A percentile compares a stretch with the other conserved stretches of the same genome.
These are phyloP conservation scores for Millerozyma miso DNA, from an alignment of 805 yeast genomes.

Conservation along the genomic window DNA sequence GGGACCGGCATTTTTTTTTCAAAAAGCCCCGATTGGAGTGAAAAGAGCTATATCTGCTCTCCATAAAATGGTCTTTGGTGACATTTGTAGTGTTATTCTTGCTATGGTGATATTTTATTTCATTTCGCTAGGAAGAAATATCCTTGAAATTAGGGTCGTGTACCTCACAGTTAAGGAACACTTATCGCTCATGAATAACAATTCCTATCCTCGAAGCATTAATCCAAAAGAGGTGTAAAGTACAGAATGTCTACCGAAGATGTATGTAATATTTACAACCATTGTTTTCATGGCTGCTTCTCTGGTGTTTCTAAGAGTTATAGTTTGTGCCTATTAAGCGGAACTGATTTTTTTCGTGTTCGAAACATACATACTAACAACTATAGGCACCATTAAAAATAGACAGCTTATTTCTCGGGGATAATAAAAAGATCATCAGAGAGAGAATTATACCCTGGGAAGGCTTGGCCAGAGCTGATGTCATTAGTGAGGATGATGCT, in stretches of 20 bases:
- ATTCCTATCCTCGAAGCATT: neutral
- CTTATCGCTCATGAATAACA: neutral
- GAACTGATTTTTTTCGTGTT: no score
- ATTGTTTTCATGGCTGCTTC: no score
- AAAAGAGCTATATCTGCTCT: no score
- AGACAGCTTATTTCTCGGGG: constrained; percentile 65
- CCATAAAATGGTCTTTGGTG: no score
- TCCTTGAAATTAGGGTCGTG: neutral
- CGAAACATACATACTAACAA: neutral
- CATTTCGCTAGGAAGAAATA: no score
- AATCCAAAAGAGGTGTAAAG: neutral
- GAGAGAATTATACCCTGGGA: constrained; percentile 90
- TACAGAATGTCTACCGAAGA: neutral
- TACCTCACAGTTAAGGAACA: neutral
- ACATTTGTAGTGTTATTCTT: no score
- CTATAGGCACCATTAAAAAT: constrained; percentile 35
- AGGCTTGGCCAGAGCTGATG: constrained; percentile 72
- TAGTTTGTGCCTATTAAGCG: no score
- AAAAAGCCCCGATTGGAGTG: no score
- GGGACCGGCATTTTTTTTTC: constrained; percentile 37
- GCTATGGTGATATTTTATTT: no score
- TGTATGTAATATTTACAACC: no score
- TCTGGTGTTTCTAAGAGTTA: no score
- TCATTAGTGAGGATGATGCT: constrained; percentile 66
- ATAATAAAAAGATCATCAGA: constrained; percentile 62